A percentile compares a stretch with the other conserved stretches of the same genome.
These are phyloP conservation scores for Phaeosphaeriaceae sp. DNA, from an alignment of 2,329 filamentous ascomycete genomes.

Conservation along the genomic window DNA sequence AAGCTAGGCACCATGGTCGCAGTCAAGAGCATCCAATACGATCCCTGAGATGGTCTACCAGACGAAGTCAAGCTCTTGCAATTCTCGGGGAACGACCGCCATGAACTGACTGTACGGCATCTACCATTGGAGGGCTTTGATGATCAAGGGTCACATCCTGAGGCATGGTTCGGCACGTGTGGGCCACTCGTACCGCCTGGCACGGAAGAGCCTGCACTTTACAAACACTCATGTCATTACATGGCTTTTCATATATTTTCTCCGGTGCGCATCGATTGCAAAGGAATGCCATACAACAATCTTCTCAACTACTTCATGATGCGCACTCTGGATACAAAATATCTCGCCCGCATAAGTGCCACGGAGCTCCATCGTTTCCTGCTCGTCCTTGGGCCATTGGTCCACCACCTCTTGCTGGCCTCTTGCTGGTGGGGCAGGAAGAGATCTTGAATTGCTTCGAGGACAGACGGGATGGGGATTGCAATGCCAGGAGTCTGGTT, in stretches of 20 bases:
- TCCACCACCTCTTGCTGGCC: neutral
- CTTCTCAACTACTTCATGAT: slow-evolving; percentile 10
- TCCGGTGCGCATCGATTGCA: neutral
- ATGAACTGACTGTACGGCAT: neutral
- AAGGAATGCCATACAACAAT: neutral
- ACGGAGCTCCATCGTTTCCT: neutral
- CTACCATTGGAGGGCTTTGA: neutral
- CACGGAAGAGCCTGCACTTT: neutral
- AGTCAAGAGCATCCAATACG: neutral
- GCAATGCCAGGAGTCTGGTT: neutral
- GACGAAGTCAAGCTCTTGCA: neutral
- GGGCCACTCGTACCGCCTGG: neutral
- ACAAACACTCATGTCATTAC: neutral
- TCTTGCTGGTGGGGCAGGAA: neutral
- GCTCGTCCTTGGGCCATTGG: neutral
- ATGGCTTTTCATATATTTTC: neutral
- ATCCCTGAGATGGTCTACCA: neutral
- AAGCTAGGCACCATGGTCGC: slow-evolving; percentile 1
- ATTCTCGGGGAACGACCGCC: neutral
- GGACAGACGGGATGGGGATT: neutral
- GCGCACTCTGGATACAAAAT: slow-evolving; percentile 3
- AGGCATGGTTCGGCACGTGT: slow-evolving; percentile 2
- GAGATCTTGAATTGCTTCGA: neutral
- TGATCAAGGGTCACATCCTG: neutral
- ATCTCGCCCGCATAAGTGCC: slow-evolving; percentile 4